phyloP scores from a whole-genome alignment of 108 stramenopile genomes.

The Aurantiochytrium sp. region DNA sequence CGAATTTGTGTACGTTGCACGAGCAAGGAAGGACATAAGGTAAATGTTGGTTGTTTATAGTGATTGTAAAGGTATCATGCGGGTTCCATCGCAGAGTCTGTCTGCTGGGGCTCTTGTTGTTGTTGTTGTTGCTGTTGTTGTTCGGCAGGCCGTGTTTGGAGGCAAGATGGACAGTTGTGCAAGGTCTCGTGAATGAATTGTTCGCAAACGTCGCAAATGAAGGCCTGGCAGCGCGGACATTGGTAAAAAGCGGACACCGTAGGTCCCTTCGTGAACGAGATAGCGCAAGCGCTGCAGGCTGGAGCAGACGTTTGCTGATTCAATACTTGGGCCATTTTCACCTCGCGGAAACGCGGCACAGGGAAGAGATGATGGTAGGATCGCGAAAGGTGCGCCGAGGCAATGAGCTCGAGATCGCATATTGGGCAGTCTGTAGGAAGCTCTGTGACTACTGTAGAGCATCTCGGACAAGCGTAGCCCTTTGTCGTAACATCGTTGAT shows the following conservation, averaged over 20 bases:
- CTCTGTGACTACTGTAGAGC: neutral
- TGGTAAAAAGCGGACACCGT: conserved; percentile 48
- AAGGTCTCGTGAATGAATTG: conserved; percentile 73
- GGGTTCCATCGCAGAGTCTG: too few relatives aligned
- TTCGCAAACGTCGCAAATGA: conserved; percentile 81
- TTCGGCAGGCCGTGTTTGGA: neutral
- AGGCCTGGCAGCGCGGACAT: conserved; percentile 69
- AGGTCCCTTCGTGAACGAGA: neutral
- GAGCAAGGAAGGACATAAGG: too few relatives aligned
- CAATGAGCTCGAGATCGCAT: conserved; percentile 72
- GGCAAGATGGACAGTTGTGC: conserved; percentile 84
- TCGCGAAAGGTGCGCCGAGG: conserved; percentile 72
- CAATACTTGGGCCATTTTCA: conserved; percentile 31
- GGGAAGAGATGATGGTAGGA: conserved; percentile 88
- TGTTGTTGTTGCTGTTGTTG: too few relatives aligned
- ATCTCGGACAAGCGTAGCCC: conserved; percentile 22
- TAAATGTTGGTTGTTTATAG: too few relatives aligned
- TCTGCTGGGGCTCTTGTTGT: too few relatives aligned
- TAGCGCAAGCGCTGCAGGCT: conserved; percentile 21
- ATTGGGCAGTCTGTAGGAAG: conserved; percentile 65
- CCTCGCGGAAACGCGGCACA: conserved; percentile 66
- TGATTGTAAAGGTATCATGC: too few relatives aligned
- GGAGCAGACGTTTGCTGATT: neutral
- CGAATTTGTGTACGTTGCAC: too few relatives aligned
- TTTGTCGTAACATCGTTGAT: neutral